Conservation (phyloP, 192 early-diverging fungal species). For the Spizellomyces sp. region DNA sequence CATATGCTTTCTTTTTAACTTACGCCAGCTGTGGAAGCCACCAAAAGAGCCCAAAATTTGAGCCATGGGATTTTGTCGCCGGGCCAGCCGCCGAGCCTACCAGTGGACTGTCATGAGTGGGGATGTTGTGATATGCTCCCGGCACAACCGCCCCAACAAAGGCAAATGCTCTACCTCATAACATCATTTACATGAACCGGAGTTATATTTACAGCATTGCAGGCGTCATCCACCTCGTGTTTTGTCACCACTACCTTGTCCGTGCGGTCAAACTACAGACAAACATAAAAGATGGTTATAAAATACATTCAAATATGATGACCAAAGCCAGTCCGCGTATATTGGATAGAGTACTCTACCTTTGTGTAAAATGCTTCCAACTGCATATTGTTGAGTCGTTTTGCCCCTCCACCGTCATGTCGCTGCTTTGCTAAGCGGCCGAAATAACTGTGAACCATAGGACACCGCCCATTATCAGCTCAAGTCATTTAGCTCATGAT, state of each 20-base stretch:
- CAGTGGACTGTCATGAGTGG: too few relatives aligned
- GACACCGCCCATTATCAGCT: neutral
- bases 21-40: slow-evolving; percentile 45
- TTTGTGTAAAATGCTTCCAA: slow-evolving; percentile 47
- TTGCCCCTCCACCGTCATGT: slow-evolving; percentile 16
- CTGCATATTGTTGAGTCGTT: slow-evolving; percentile 42
- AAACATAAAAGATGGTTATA: neutral
- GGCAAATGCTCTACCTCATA: slow-evolving; percentile 19
- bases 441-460: slow-evolving; percentile 39
- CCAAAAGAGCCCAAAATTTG: slow-evolving; percentile 49
- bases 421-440: slow-evolving; percentile 41
- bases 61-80: slow-evolving; percentile 47
- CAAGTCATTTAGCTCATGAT: neutral
- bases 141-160: neutral
- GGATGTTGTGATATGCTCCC: neutral
- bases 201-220: slow-evolving; percentile 28
- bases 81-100: slow-evolving; percentile 47
- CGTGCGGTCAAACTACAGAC: slow-evolving; percentile 17
- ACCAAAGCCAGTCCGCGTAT: too few relatives aligned
- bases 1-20: neutral
- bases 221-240: slow-evolving; percentile 40
- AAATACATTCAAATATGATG: neutral
- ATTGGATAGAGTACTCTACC: slow-evolving; percentile 13
- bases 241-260: slow-evolving; percentile 16
- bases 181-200: slow-evolving; percentile 30